Evolutionary conservation across 179 eudicot genomes (phyloP), one percentile per base, ranked within the genome.

Genomic region (Silene coronaria): DNA sequence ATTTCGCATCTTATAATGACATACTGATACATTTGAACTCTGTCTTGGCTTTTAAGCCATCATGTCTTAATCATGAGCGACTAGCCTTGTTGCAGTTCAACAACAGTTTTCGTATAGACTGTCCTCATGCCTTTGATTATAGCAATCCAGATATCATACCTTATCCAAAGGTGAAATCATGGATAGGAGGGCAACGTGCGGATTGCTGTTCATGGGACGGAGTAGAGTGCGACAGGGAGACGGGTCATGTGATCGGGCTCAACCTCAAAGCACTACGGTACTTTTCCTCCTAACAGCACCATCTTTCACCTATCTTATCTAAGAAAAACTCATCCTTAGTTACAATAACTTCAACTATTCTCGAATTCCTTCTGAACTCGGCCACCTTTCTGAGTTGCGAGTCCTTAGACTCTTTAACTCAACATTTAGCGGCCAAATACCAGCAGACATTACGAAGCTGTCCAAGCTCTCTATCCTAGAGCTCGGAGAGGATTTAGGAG

Each of bases 381-480:
- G 81, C 71, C 71, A 36, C 1, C 74, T 88, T 42, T 23, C 62
- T 2, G 58, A 71, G 14, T 68, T 84, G 38, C 72, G 17, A 17
- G 16, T 30, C 48, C 80, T 88, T 0, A 78, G 84, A 51, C 75
- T 86, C 42, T 77, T 77, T 4, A 0, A 5, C 0, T 80, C 82
- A 3, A 1, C 0, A 2, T 77, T 80, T 16, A 9, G n/a, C 0
- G 82, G 80, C 16, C 61, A 62, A 53, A 81, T 81, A 26, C 79
- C 55, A 14, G 70, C 72, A n/a, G 86, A 88, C 62, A 77, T 90
- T 26, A 72, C 87, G 28, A 28, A 57, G 48, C 26, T 79, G 5
- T 78, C 82, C 0, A 27, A 53, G 3, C 75, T 82, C 5, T 70
- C 73, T 19, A 0, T 70, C 3, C 78, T 80, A 6, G 82, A 74